phyloP scores from a whole-genome alignment of 352 stramenopile genomes.

The Peronospora belbahrii region DNA sequence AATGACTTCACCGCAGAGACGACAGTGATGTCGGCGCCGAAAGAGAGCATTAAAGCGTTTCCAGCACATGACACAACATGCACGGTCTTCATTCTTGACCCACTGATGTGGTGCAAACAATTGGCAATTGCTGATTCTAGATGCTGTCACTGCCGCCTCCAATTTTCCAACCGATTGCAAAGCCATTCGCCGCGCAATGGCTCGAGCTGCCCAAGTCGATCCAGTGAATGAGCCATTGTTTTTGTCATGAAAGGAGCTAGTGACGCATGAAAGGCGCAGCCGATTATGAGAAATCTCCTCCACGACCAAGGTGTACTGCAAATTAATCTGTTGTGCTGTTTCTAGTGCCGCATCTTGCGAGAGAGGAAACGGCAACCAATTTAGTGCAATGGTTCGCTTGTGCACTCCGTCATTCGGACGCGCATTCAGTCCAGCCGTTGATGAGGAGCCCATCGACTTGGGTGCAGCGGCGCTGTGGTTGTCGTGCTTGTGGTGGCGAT shows the following conservation, averaged over 20 bases:
- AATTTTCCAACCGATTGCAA: constrained; percentile 39
- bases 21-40: constrained; percentile 53
- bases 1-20: constrained; percentile 56
- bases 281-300: constrained; percentile 45
- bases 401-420: constrained; percentile 39
- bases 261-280: constrained; percentile 47
- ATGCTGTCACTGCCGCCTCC: constrained; percentile 38
- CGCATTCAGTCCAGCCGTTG: constrained; percentile 17
- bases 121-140: constrained; percentile 37
- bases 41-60: constrained; percentile 55
- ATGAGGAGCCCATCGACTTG: constrained; percentile 11
- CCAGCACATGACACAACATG: constrained; percentile 53
- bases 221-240: constrained; percentile 20
- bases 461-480: constrained; percentile 10
- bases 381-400: constrained; percentile 52
- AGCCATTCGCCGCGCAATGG: constrained; percentile 41
- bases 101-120: constrained; percentile 44
- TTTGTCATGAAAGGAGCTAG: constrained; percentile 45
- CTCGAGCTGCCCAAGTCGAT: constrained; percentile 24
- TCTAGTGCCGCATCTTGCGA: constrained; percentile 25
- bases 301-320: constrained; percentile 61
- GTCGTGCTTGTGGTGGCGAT: constrained; percentile 5
- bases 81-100: constrained; percentile 55
- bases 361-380: constrained; percentile 44
- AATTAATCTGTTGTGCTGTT: constrained; percentile 26